Evolutionary conservation across 306 rosid genomes (phyloP).

Genomic region (Dalbergia cultrata): DNA sequence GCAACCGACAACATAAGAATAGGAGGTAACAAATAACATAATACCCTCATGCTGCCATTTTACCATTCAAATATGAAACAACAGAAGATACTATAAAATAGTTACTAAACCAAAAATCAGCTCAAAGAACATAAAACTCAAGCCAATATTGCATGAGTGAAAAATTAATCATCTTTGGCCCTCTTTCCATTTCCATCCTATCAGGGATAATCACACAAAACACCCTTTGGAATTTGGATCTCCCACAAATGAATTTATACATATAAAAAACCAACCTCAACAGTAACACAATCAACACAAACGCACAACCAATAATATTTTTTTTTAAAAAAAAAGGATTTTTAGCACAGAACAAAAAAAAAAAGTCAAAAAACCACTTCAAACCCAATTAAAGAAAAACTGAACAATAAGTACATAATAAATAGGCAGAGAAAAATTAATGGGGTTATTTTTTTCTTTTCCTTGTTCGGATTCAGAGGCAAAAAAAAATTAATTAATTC

Average conservation of each 20-base stretch:
- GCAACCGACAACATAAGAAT: not conserved
- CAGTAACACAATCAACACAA: not conserved
- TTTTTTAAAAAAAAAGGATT: not conserved
- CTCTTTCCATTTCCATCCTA: constrained; percentile 14
- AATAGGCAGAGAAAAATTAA: not conserved
- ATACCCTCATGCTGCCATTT: not conserved
- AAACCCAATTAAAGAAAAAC: constrained; percentile 38
- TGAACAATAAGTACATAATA: not conserved
- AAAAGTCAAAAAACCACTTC: not conserved
- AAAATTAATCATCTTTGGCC: constrained; percentile 1
- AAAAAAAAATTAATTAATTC: not conserved
- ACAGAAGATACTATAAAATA: not conserved
- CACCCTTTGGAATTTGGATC: constrained; percentile 46
- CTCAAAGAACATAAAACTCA: constrained; percentile 30
- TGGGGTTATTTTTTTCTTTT: constrained; percentile 18
- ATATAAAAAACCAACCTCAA: not conserved
- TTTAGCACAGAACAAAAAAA: not conserved
- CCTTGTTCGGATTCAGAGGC: constrained; percentile 28
- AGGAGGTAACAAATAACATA: not conserved
- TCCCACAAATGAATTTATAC: constrained; percentile 23
- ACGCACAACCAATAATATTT: constrained; percentile 31
- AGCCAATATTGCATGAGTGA: constrained; percentile 35
- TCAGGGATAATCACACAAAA: constrained; percentile 33
- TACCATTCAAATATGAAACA: not conserved
- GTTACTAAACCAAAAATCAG: constrained; percentile 11